phyloP scores from a whole-genome alignment of 2,329 filamentous ascomycete species.

The Rasamsonia emersonii region DNA sequence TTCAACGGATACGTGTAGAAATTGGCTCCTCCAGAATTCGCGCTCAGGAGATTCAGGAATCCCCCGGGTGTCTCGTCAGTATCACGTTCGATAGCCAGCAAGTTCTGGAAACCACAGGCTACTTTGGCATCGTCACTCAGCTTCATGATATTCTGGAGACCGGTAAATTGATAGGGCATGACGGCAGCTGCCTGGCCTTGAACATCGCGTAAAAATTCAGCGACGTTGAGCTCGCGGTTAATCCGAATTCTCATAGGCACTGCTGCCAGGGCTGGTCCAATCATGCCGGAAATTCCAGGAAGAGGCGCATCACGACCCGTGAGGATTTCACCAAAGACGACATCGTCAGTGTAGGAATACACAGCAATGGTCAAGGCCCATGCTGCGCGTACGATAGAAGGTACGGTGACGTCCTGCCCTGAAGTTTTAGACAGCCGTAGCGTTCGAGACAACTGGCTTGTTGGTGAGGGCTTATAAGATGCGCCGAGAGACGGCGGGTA shows the following conservation, averaged over 20 bases:
- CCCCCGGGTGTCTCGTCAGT: not conserved
- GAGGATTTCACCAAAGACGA: slow-evolving; percentile 36
- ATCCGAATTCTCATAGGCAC: slow-evolving; percentile 32
- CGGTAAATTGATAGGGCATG: slow-evolving; percentile 50
- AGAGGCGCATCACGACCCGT: slow-evolving; percentile 30
- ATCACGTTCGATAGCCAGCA: slow-evolving; percentile 25
- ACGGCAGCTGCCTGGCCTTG: slow-evolving; percentile 47
- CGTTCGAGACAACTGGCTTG: slow-evolving; percentile 5
- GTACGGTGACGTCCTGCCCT: slow-evolving; percentile 11
- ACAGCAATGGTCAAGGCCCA: slow-evolving; percentile 32
- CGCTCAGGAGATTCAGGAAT: slow-evolving; percentile 3
- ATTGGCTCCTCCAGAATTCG: slow-evolving; percentile 5
- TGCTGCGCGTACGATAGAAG: slow-evolving; percentile 31
- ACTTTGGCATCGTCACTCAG: slow-evolving; percentile 37
- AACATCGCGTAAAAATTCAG: slow-evolving; percentile 44
- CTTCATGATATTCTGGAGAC: slow-evolving; percentile 41
- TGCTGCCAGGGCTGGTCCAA: slow-evolving; percentile 33
- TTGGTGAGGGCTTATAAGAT: slow-evolving; percentile 7
- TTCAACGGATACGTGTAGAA: slow-evolving; percentile 8
- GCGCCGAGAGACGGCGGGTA: slow-evolving; percentile 9
- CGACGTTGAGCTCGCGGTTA: slow-evolving; percentile 22
- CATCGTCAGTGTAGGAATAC: slow-evolving; percentile 31
- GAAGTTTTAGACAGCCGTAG: slow-evolving; percentile 4
- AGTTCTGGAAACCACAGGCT: slow-evolving; percentile 34
- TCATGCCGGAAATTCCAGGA: slow-evolving; percentile 28